Evolutionary conservation across 2,329 filamentous ascomycete genomes (phyloP).

Genomic region (Paecilomyces sp.): DNA sequence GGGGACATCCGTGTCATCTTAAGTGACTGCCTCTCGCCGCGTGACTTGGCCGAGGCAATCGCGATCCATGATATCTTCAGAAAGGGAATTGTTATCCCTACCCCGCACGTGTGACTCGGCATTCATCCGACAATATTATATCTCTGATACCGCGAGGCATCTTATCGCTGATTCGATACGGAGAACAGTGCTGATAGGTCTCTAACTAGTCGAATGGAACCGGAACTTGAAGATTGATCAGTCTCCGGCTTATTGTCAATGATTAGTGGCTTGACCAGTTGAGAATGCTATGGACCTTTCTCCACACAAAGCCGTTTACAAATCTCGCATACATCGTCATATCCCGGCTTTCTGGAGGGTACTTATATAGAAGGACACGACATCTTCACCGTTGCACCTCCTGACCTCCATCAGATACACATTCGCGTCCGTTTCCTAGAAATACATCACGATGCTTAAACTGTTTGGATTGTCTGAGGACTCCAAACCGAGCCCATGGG

Average conservation of each 20-base stretch:
- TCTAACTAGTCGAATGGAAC: not conserved
- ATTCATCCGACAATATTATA: not conserved
- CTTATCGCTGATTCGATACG: not conserved
- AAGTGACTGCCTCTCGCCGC: not conserved
- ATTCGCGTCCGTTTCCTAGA: not conserved
- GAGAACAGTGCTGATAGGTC: not conserved
- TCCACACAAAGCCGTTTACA: not conserved
- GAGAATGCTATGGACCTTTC: not conserved
- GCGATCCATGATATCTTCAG: not conserved
- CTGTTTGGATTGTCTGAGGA: not conserved
- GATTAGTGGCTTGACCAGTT: not conserved
- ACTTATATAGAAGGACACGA: not conserved
- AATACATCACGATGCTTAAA: not conserved
- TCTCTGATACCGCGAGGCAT: not conserved
- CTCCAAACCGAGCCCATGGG: constrained; percentile 19
- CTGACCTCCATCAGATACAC: not conserved
- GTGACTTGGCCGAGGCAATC: not conserved
- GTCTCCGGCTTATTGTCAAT: not conserved
- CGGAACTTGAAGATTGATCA: not conserved
- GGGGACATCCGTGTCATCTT: not conserved
- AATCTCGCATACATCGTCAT: not conserved
- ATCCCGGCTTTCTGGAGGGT: not conserved
- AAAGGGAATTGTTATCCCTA: not conserved
- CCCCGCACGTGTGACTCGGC: not conserved
- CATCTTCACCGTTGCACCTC: not conserved